Base-by-base conservation (phyloP, 768 basidiomycete genomes). In the Boletus rufocinnamomeus region DNA sequence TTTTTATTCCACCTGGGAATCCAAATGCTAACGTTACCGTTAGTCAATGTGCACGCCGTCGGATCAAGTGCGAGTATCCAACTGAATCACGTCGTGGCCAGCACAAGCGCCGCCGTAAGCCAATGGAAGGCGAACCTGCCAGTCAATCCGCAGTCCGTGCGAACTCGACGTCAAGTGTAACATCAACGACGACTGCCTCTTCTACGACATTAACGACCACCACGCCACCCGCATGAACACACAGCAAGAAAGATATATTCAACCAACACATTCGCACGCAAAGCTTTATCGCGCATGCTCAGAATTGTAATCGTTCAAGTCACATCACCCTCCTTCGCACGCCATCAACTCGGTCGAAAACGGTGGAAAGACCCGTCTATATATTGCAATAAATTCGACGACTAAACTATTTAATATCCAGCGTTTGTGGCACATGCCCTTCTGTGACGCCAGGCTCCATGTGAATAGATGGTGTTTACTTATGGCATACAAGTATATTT, bases 11-110 rank as follows among this genome's bases (percentile, higher is more conserved):
- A 38, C 53, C 41, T 55, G 43, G 35, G 50, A 48, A 52, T 54
- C 28, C 38, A 49, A 60, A 60, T 48, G 60, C 52, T 63, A 52
- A 67, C 57, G 61, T 67, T 64, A 60, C 52, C 46, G 43, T 61
- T 59, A 81, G 80, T 60, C 80, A 80, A 68, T 81, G 80, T 59
- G 70, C 76, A 49, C 79, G 80, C 59, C 77, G 80, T 57, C 76
- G 73, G 34, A 76, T 79, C 53, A 69, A 72, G 45, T 81, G 80
- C 64, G 75, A 74, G 51, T 80, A 80, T 64, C 80, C 80, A n/a
- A 80, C 78, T 50, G 79, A 81, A 57, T 80, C 78, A 13, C 76
- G 77, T 49, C 74, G 80, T 34, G 80, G 80, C 4, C 78, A 80
- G 59, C 79, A 81, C 68, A 75, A 79, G 59, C 72, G 72, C 25